phyloP scores from a whole-genome alignment of 257 asterid species.

The Knoxia roxburghii region DNA sequence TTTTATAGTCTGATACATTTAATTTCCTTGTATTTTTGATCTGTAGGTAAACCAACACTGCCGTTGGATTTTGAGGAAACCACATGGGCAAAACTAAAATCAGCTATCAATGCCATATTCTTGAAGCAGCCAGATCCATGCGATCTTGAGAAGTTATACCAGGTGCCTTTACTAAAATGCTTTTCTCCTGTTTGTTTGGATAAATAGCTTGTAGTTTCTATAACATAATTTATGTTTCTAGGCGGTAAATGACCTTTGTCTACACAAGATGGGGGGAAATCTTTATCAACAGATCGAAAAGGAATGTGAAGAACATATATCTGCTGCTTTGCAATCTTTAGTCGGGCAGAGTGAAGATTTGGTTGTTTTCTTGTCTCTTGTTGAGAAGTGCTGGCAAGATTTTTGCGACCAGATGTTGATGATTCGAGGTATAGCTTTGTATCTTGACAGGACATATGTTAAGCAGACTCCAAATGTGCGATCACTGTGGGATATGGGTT shows the following conservation, averaged over 20 bases:
- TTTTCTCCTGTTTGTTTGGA: constrained; percentile 2
- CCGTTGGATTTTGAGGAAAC: constrained; percentile 87
- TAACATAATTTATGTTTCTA: constrained; percentile 23
- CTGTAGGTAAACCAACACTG: constrained; percentile 69
- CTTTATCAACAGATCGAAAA: constrained; percentile 80
- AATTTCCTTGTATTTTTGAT: constrained; percentile 15
- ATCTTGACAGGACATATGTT: constrained; percentile 92
- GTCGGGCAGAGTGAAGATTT: constrained; percentile 94
- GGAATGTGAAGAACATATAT: constrained; percentile 76
- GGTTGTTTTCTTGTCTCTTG: constrained; percentile 84
- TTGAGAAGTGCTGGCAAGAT: constrained; percentile 91
- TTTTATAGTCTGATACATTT: not conserved
- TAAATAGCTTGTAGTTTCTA: constrained; percentile 19
- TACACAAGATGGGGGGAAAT: constrained; percentile 91
- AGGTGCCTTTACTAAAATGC: constrained; percentile 36
- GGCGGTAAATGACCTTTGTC: constrained; percentile 93
- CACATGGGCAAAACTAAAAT: constrained; percentile 87
- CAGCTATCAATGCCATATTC: constrained; percentile 89
- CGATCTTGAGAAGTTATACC: constrained; percentile 88
- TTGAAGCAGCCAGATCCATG: constrained; percentile 91
- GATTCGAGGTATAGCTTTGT: constrained; percentile 93
- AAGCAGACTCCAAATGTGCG: constrained; percentile 84
- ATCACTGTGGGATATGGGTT: constrained; percentile 98
- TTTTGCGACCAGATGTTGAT: constrained; percentile 95
- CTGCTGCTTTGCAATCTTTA: constrained; percentile 65